Evolutionary conservation across 202 grass and related monocot species (phyloP), one percentile per base, ranked within the genome.

Genomic region (Elaeis oleifera): DNA sequence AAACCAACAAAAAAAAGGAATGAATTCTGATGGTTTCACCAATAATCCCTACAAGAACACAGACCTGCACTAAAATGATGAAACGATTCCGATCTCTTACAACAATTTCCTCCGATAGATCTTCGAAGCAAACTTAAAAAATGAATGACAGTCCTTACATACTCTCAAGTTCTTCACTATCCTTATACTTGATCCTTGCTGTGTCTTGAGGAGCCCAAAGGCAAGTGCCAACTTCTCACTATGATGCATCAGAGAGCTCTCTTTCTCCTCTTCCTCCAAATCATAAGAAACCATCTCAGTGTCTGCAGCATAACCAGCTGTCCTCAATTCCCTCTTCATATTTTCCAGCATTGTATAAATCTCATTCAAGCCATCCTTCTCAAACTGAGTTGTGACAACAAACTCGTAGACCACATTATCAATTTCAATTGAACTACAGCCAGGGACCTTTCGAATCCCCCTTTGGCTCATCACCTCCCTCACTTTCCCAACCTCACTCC

Each of bases 161-260:
- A 70, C 55, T 58, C 61, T 65, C 63, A 70, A 44, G 22, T 70
- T 69, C 63, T 77, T 77, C 9, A 68, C 64, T 31, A 74, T 58
- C 71, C 71, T 65, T 65, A 74, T 9, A 8, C 6, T 49, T 14
- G 61, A 50, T 15, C 61, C 60, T 50, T 56, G 52, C 9, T 23
- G 53, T 5, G 71, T 28, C 51, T 18, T 74, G 1, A 65, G 20
- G 26, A 72, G 25, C 36, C 58, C 59, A 23, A 72, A 63, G 18
- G 70, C 70, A 54, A 72, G 70, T 6, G 61, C 71, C 25, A 74
- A 51, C 60, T 65, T 74, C 61, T 74, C 71, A 26, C 71, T 74
- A 23, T 74, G 71, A 51, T 65, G 71, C 60, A 74, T 56, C 16
- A 74, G 3, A 18, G 60, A 50, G 31, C 16, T 74, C 71, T 74